Evolutionary conservation across 169 alveolate species (phyloP).

Genomic region (Plasmodium cynomolgi): DNA sequence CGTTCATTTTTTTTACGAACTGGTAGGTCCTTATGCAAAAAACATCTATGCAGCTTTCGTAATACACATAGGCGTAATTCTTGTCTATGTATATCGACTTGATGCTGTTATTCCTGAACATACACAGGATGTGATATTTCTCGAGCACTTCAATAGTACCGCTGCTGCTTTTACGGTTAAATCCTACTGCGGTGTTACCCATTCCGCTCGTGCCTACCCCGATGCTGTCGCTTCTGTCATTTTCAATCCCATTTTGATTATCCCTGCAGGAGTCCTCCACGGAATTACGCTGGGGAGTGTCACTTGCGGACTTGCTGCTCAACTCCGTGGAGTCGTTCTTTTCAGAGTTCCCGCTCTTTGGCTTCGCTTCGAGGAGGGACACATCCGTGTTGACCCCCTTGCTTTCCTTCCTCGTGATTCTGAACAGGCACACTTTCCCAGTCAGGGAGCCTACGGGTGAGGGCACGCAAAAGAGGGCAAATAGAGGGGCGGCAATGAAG

Average conservation of each 20-base stretch:
- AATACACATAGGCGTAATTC: constrained; percentile 31
- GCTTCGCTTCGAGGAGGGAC: background rate
- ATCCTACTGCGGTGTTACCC: background rate
- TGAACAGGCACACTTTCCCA: constrained; percentile 64
- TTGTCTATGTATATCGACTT: constrained; percentile 60
- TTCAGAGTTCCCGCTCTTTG: background rate
- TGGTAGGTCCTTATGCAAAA: constrained; percentile 64
- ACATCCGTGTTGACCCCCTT: constrained; percentile 47
- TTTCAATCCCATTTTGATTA: background rate
- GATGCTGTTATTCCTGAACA: constrained; percentile 72
- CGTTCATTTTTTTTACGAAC: constrained; percentile 32
- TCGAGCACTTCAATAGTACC: constrained; percentile 22
- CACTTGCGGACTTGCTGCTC: background rate
- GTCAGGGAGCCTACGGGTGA: constrained; percentile 39
- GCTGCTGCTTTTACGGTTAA: background rate
- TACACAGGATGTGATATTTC: constrained; percentile 58
- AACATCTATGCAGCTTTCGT: constrained; percentile 66
- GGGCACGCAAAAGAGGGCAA: background rate
- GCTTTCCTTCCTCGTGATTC: constrained; percentile 30
- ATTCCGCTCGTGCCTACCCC: background rate
- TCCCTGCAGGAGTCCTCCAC: background rate
- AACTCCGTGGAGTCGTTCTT: background rate
- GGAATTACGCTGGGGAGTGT: background rate
- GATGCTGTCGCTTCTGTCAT: background rate
- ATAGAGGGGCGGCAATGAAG: background rate